These are phyloP conservation scores for Haplographium delicatum DNA, from an alignment of 495 filamentous ascomycete genomes.

Conservation along the genomic window DNA sequence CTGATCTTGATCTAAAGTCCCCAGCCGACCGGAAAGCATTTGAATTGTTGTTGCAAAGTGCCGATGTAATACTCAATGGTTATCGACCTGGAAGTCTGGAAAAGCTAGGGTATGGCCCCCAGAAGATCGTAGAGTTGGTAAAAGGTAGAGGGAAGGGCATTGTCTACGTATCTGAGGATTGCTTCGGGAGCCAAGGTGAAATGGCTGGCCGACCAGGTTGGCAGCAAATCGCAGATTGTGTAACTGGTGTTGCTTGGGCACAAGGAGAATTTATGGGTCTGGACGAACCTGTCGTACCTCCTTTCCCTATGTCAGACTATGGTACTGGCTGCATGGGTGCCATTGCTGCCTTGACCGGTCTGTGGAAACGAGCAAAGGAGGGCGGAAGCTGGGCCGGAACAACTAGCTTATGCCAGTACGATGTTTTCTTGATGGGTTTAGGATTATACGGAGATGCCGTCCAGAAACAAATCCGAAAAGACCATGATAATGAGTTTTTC, in stretches of 20 bases:
- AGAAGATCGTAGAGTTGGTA: slow-evolving; percentile 46
- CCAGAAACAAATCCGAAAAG: slow-evolving; percentile 48
- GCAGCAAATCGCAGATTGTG: slow-evolving; percentile 55
- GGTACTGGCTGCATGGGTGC: slow-evolving; percentile 63
- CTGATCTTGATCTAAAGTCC: slow-evolving; percentile 50
- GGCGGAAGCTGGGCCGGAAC: slow-evolving; percentile 63
- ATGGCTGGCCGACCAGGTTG: slow-evolving; percentile 48
- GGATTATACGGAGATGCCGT: slow-evolving; percentile 54
- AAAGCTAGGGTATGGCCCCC: slow-evolving; percentile 56
- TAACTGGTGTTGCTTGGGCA: slow-evolving; percentile 65
- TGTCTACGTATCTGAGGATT: slow-evolving; percentile 69
- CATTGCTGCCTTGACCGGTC: slow-evolving; percentile 57
- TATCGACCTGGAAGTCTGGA: slow-evolving; percentile 64
- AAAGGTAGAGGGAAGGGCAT: slow-evolving; percentile 52
- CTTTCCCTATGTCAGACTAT: slow-evolving; percentile 80
- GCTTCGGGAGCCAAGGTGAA: slow-evolving; percentile 55
- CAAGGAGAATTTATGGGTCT: slow-evolving; percentile 68
- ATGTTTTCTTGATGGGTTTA: slow-evolving; percentile 59
- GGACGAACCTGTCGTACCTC: slow-evolving; percentile 65
- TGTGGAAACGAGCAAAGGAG: slow-evolving; percentile 54
- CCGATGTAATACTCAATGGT: slow-evolving; percentile 59
- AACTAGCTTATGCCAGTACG: slow-evolving; percentile 62
- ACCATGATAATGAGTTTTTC: slow-evolving; percentile 56
- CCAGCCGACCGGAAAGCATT: slow-evolving; percentile 49
- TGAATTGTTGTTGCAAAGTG: slow-evolving; percentile 48